Base-by-base conservation (phyloP, 2,329 filamentous ascomycete genomes). In the Botrytis tulipae region DNA sequence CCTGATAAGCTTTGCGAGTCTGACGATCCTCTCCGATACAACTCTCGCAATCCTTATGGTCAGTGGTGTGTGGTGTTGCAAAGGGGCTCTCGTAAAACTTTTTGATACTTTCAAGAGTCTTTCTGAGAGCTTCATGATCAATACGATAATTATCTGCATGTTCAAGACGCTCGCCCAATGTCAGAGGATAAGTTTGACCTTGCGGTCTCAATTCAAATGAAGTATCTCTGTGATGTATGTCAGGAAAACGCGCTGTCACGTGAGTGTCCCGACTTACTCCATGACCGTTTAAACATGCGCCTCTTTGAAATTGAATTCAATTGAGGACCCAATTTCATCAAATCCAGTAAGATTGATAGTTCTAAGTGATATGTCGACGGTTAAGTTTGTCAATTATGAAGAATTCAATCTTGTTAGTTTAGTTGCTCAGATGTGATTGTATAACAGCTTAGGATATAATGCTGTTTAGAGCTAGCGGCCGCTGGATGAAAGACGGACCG, bases 1-100 rank as follows among this genome's bases (percentile, higher is more conserved):
- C 74, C 59, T 76, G 73, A 71, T 77, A 80, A n/a, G 78, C 78
- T 73, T 78, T 67, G 20, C 63, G 71, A 14, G 79, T 76, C 44
- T 77, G 73, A n/a, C 73, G 59, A 51, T 78, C 78, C 46, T 76
- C 77, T 18, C 73, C 68, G 37, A 70, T 65, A 71, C 78, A 80
- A 32, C 75, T 70, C 59, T 75, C 70, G 62, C 79, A 81, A n/a
- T 75, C 67, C 44, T 75, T 73, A n/a, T 72, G 75, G 29, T 72
- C 72, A 20, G 76, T 78, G 35, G 74, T 71, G 62, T 80, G 79
- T 22, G 61, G 42, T 72, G 72, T 67, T n/a, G 75, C 75, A 63
- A 74, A 73, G 32, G 74, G 67, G 3, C 75, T 73, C 29, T 57
- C 51, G 42, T 76, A 79, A 37, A 67, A 74, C 9, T 73, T 44